Conservation (phyloP, 2,329 filamentous ascomycete species). For the Penicillium sp. region DNA sequence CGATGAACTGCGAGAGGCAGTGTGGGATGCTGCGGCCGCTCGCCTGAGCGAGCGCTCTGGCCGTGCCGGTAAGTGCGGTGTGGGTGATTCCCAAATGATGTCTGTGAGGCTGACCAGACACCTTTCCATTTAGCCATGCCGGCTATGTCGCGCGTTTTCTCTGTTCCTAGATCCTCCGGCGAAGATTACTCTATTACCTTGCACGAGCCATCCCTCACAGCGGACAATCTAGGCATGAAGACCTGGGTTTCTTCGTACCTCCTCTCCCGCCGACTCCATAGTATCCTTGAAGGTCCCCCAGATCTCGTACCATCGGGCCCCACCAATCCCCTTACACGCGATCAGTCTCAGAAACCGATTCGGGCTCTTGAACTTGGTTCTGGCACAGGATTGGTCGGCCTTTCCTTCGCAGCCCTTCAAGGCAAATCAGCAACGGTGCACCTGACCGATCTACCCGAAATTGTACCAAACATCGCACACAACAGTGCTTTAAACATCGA, state of each 20-base stretch:
- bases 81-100: neutral
- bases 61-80: constrained; percentile 55
- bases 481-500: constrained; percentile 68
- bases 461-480: constrained; percentile 74
- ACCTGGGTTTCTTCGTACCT: constrained; percentile 93
- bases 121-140: constrained; percentile 54
- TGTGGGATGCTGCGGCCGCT: constrained; percentile 75
- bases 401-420: constrained; percentile 76
- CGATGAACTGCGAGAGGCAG: constrained; percentile 43
- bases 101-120: constrained; percentile 13
- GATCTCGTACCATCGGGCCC: constrained; percentile 31
- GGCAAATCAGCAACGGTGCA: constrained; percentile 57
- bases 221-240: constrained; percentile 86
- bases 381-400: constrained; percentile 85
- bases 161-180: constrained; percentile 49
- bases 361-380: constrained; percentile 76
- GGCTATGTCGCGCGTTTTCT: constrained; percentile 61
- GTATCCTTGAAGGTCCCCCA: constrained; percentile 39
- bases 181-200: constrained; percentile 65
- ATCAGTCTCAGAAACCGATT: constrained; percentile 22
- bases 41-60: constrained; percentile 85
- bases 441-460: constrained; percentile 81
- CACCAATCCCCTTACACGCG: constrained; percentile 18
- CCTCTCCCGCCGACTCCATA: constrained; percentile 68
- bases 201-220: constrained; percentile 82